These are phyloP conservation scores for Xerocomus amazonicus DNA, from an alignment of 1,284 basidiomycete species.

Conservation along the genomic window DNA sequence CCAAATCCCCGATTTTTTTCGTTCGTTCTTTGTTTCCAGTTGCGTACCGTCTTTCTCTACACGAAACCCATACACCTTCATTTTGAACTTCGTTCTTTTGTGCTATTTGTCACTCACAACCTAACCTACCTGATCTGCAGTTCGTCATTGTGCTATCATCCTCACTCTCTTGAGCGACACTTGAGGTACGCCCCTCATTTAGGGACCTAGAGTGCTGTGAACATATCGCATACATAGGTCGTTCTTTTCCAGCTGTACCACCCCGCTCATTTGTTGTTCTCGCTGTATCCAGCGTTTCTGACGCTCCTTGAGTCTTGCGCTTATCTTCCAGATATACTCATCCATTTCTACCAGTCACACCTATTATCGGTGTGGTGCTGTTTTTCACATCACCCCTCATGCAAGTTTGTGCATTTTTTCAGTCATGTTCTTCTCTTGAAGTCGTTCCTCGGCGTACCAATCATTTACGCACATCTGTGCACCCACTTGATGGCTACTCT, in stretches of 20 bases:
- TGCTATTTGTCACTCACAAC: not conserved
- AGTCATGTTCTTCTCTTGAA: not conserved
- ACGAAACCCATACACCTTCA: not conserved
- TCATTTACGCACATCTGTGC: not conserved
- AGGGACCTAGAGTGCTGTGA: not conserved
- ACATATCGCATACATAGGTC: conserved; percentile 6
- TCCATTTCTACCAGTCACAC: not conserved
- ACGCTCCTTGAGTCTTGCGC: not conserved
- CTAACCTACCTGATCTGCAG: not conserved
- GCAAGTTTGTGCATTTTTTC: not conserved
- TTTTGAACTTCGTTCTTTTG: conserved; percentile 1
- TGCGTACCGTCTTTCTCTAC: not conserved
- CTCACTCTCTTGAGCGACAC: conserved; percentile 8
- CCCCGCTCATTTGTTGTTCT: conserved; percentile 4
- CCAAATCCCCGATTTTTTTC: conserved; percentile 8
- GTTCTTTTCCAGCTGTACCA: not conserved
- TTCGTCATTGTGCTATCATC: not conserved
- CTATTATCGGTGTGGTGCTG: not conserved
- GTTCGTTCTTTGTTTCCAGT: conserved; percentile 11
- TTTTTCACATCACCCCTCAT: not conserved
- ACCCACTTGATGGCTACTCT: conserved; percentile 10
- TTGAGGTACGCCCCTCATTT: conserved; percentile 15
- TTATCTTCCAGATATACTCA: not conserved
- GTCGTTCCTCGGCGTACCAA: not conserved
- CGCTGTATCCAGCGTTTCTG: conserved; percentile 1